Evolutionary conservation across 441 rosid genomes (phyloP).

Genomic region (Pelargonium australe): DNA sequence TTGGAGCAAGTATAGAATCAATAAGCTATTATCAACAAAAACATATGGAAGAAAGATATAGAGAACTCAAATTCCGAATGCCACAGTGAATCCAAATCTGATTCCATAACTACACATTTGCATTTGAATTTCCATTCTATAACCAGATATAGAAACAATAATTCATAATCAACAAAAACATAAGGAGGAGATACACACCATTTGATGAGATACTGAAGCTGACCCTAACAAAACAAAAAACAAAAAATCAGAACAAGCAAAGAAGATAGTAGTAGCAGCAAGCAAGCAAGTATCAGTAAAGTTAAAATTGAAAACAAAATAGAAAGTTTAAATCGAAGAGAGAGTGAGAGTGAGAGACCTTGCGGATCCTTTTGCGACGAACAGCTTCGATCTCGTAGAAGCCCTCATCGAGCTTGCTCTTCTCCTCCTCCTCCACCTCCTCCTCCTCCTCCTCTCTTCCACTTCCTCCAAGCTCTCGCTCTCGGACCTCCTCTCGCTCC

Average conservation of each 20-base stretch:
- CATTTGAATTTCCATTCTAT: neutral
- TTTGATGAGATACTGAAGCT: slow-evolving; percentile 92
- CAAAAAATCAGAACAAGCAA: slow-evolving; percentile 7
- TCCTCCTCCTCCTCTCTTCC: slow-evolving; percentile 24
- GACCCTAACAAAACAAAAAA: slow-evolving; percentile 42
- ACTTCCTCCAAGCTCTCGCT: slow-evolving; percentile 25
- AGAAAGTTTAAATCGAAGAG: slow-evolving; percentile 15
- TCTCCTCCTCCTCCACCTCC: slow-evolving; percentile 35
- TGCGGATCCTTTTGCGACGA: slow-evolving; percentile 80
- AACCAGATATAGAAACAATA: neutral
- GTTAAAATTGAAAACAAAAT: neutral
- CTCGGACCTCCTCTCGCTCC: slow-evolving; percentile 26
- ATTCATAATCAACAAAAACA: neutral
- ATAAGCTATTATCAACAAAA: neutral
- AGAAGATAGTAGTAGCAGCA: too few species aligned
- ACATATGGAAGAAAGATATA: neutral
- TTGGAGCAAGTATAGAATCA: too few species aligned
- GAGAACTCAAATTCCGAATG: neutral
- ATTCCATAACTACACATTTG: neutral
- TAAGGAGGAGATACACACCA: slow-evolving; percentile 47
- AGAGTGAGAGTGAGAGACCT: slow-evolving; percentile 39
- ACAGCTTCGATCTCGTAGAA: slow-evolving; percentile 95
- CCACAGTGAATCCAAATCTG: neutral
- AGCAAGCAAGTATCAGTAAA: neutral
- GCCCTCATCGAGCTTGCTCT: slow-evolving; percentile 81